These are phyloP conservation scores for Pythium plurisporium DNA, from an alignment of 352 stramenopile genomes.

Conservation along the genomic window DNA sequence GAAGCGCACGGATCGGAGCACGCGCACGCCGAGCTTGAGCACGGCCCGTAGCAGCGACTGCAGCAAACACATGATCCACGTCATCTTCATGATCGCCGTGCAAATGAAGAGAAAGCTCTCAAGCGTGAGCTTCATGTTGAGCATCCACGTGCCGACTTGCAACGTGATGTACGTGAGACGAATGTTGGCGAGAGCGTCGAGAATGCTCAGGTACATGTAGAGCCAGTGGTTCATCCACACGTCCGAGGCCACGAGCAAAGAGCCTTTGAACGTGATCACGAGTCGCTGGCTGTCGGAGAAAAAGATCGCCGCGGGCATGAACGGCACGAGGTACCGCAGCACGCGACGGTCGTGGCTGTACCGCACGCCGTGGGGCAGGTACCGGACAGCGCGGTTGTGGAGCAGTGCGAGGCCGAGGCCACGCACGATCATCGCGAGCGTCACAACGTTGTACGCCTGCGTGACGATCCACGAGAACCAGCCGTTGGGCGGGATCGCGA, in stretches of 20 bases:
- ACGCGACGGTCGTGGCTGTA: slow-evolving; percentile 4
- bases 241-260: slow-evolving; percentile 16
- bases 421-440: slow-evolving; percentile 19
- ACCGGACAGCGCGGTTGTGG: background rate
- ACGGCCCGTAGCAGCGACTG: slow-evolving; percentile 18
- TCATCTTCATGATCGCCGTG: slow-evolving; percentile 17
- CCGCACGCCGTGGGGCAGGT: slow-evolving; percentile 9
- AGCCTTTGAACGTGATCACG: slow-evolving; percentile 4
- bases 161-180: slow-evolving; percentile 12
- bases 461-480: too few species aligned
- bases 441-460: too few species aligned
- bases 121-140: slow-evolving; percentile 11
- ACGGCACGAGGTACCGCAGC: slow-evolving; percentile 1
- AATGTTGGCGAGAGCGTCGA: slow-evolving; percentile 10
- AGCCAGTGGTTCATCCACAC: slow-evolving; percentile 28
- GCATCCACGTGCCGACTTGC: slow-evolving; percentile 22
- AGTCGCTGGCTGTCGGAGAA: too few species aligned
- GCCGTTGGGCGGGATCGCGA: slow-evolving; percentile 3
- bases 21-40: slow-evolving; percentile 32
- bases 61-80: slow-evolving; percentile 25
- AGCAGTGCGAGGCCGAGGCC: slow-evolving; percentile 17
- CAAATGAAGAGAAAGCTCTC: slow-evolving; percentile 25
- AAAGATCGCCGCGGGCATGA: slow-evolving; percentile 1
- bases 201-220: slow-evolving; percentile 25
- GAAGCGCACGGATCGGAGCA: slow-evolving; percentile 20